Evolutionary conservation across 345 rosid species (phyloP).

Genomic region (Crucihimalaya himalaica): DNA sequence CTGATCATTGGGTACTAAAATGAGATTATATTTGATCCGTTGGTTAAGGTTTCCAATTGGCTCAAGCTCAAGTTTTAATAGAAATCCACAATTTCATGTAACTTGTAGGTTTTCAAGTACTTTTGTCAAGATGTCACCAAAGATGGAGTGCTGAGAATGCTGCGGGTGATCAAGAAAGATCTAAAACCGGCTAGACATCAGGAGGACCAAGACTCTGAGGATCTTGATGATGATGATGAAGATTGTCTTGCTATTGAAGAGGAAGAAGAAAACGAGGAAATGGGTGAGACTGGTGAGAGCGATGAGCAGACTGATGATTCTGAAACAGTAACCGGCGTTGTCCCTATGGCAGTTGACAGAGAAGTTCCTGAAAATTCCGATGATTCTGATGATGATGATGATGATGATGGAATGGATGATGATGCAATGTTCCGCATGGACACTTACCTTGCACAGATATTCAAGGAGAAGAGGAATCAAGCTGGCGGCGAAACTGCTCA

Average conservation of each 20-base stretch:
- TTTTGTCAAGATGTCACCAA: slow-evolving; percentile 75
- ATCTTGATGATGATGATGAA: slow-evolving; percentile 65
- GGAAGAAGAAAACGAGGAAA: slow-evolving; percentile 78
- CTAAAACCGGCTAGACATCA: slow-evolving; percentile 87
- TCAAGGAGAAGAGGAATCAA: slow-evolving; percentile 89
- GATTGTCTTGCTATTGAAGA: slow-evolving; percentile 86
- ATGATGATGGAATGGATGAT: slow-evolving; percentile 88
- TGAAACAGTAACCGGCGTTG: slow-evolving; percentile 54
- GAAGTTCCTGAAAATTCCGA: slow-evolving; percentile 63
- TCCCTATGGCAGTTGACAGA: slow-evolving; percentile 45
- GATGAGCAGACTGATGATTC: slow-evolving; percentile 85
- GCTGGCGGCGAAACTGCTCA: slow-evolving; percentile 88
- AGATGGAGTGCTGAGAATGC: slow-evolving; percentile 81
- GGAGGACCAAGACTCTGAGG: slow-evolving; percentile 54
- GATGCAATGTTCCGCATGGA: slow-evolving; percentile 99
- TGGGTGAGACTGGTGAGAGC: slow-evolving; percentile 67
- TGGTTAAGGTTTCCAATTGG: slow-evolving; percentile 2
- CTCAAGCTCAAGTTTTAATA: slow-evolving; percentile 1
- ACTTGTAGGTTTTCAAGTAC: slow-evolving; percentile 75
- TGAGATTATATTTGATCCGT: neutral
- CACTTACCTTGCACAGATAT: slow-evolving; percentile 80
- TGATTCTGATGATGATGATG: slow-evolving; percentile 61
- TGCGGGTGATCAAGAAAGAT: slow-evolving; percentile 86
- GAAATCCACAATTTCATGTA: slow-evolving; percentile 4
- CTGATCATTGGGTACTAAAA: slow-evolving; percentile 1